Conservation (phyloP, 768 basidiomycete species). For the Phanerodontia chrysosporium region DNA sequence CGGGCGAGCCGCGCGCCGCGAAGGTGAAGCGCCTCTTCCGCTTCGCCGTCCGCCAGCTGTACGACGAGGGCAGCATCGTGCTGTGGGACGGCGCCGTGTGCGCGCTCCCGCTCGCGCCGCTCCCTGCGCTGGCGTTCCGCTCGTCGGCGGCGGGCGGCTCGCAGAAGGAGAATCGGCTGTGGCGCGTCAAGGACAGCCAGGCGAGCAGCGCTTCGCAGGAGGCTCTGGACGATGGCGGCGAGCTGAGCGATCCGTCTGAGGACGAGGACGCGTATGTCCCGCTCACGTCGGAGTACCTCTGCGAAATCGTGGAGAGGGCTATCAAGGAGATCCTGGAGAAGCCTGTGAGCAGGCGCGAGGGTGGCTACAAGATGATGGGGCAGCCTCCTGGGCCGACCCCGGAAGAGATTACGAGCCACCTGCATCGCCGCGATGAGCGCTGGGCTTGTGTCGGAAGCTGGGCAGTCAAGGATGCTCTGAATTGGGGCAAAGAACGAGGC, state of each 20-base stretch:
- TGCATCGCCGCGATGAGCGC: conserved; percentile 52
- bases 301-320: conserved; percentile 40
- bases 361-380: conserved; percentile 4
- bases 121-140: conserved; percentile 5
- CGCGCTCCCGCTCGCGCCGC: conserved; percentile 22
- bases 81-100: conserved; percentile 65
- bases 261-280: conserved; percentile 68
- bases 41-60: conserved; percentile 58
- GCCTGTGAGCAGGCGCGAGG: conserved; percentile 3
- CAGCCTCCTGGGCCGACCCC: conserved; percentile 30
- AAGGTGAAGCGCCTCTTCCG: conserved; percentile 69
- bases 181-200: conserved; percentile 36
- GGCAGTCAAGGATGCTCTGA: conserved; percentile 59
- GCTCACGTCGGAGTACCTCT: conserved; percentile 50
- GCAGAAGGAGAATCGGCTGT: conserved; percentile 33
- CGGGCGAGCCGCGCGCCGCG: conserved; percentile 17
- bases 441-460: conserved; percentile 66
- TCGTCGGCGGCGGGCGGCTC: background rate
- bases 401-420: conserved; percentile 41
- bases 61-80: conserved; percentile 70
- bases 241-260: conserved; percentile 55
- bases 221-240: conserved; percentile 36
- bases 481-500: conserved; percentile 35
- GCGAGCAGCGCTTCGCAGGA: conserved; percentile 1
- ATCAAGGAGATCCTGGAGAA: conserved; percentile 34